phyloP scores from a whole-genome alignment of 345 rosid species.

The Citrus cavaleriei region DNA sequence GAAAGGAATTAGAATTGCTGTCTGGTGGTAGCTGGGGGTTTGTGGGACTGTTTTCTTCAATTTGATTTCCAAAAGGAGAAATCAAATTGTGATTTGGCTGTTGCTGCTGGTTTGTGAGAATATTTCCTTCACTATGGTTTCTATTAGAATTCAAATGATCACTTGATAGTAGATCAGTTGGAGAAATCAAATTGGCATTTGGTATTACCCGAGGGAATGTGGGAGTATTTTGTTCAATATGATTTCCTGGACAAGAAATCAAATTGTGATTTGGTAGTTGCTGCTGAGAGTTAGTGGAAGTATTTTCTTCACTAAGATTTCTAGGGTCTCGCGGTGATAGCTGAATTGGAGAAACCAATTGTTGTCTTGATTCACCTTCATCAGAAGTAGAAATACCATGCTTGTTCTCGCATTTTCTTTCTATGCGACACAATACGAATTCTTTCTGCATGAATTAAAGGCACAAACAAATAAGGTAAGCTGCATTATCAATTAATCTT shows the following conservation, averaged over 20 bases:
- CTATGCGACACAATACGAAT: neutral
- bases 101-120: neutral
- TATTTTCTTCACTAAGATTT: neutral
- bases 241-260: neutral
- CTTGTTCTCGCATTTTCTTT: neutral
- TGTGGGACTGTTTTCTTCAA: neutral
- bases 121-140: no score
- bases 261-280: neutral
- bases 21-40: neutral
- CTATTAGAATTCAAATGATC: neutral
- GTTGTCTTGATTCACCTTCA: neutral
- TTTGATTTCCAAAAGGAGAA: no score
- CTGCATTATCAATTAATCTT: neutral
- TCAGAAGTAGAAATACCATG: no score
- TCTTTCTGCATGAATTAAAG: neutral
- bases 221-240: neutral
- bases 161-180: neutral
- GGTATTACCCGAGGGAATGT: neutral
- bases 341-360: neutral
- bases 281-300: neutral
- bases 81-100: neutral
- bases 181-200: no score
- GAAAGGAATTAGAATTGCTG: neutral
- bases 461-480: neutral
- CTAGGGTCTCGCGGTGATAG: neutral